These are phyloP conservation scores for Mycosphaerella sp. DNA, from an alignment of 2,329 filamentous ascomycete genomes.

Conservation along the genomic window DNA sequence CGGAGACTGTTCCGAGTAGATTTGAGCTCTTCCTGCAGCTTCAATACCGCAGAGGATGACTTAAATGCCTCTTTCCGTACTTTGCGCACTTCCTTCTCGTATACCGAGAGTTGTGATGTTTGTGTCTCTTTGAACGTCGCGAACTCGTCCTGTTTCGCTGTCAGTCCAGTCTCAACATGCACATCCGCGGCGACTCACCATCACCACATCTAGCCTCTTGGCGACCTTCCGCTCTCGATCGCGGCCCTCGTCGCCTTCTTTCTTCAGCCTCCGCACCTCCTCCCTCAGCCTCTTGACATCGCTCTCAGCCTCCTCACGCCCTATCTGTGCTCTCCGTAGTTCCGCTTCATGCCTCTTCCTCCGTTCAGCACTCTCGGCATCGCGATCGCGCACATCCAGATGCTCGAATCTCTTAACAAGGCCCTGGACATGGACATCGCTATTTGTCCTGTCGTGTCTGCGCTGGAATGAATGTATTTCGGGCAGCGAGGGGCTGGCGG, in stretches of 20 bases:
- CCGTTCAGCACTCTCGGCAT: slow-evolving; percentile 37
- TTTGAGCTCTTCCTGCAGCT: slow-evolving; percentile 69
- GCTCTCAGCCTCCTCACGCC: slow-evolving; percentile 61
- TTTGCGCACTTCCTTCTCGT: slow-evolving; percentile 68
- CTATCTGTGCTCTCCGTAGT: slow-evolving; percentile 41
- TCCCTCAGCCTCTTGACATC: slow-evolving; percentile 60
- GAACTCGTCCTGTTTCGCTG: slow-evolving; percentile 56
- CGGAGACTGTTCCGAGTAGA: slow-evolving; percentile 51
- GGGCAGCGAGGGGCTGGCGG: slow-evolving; percentile 30
- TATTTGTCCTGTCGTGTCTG: slow-evolving; percentile 49
- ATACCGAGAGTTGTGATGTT: slow-evolving; percentile 41
- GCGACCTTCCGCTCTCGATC: slow-evolving; percentile 61
- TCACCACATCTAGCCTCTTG: slow-evolving; percentile 61
- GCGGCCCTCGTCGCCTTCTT: slow-evolving; percentile 58
- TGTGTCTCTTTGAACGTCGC: slow-evolving; percentile 60
- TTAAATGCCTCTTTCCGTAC: slow-evolving; percentile 69
- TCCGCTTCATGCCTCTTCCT: slow-evolving; percentile 41
- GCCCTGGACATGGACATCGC: slow-evolving; percentile 54
- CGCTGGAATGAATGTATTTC: slow-evolving; percentile 27
- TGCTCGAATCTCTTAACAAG: slow-evolving; percentile 67
- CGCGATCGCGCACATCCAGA: slow-evolving; percentile 50
- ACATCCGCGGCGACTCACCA: slow-evolving; percentile 48
- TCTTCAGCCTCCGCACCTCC: slow-evolving; percentile 52
- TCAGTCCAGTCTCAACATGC: slow-evolving; percentile 16
- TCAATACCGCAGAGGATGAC: slow-evolving; percentile 61